Evolutionary conservation across 2,329 filamentous ascomycete species (phyloP).

Genomic region (Ascochyta clinopodiicola): DNA sequence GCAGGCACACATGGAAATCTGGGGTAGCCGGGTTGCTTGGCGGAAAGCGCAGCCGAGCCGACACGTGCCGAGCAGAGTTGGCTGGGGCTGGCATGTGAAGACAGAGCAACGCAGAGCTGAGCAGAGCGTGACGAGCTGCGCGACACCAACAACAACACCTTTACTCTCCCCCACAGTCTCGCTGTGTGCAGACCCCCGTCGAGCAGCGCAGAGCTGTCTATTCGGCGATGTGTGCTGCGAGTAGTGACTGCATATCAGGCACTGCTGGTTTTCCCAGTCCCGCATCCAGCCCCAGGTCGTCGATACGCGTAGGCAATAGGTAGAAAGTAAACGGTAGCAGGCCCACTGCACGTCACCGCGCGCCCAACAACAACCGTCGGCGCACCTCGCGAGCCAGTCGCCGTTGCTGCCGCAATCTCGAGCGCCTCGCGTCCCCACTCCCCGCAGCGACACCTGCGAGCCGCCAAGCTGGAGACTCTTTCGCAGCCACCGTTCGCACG

Average conservation of each 20-base stretch:
- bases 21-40: slow-evolving; percentile 5
- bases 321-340: too few species aligned
- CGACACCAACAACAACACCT: neutral
- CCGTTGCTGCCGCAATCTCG: neutral
- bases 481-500: slow-evolving; percentile 30
- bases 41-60: slow-evolving; percentile 6
- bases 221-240: slow-evolving; percentile 17
- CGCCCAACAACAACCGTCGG: slow-evolving; percentile 16
- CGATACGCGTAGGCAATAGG: neutral
- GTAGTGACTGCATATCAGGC: slow-evolving; percentile 21
- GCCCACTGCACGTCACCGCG: slow-evolving; percentile 22
- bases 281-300: slow-evolving; percentile 1
- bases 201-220: slow-evolving; percentile 7
- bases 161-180: neutral
- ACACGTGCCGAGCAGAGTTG: slow-evolving; percentile 12
- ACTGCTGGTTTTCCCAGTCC: slow-evolving; percentile 3
- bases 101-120: neutral
- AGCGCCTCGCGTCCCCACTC: neutral
- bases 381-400: neutral
- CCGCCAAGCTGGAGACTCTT: slow-evolving; percentile 41
- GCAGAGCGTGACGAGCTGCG: neutral
- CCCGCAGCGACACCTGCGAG: neutral
- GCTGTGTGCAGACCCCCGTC: neutral
- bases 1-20: neutral
- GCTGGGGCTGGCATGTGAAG: slow-evolving; percentile 6